Percentiles rank a stretch among this genome's conserved stretches.
Conservation (phyloP, 108 stramenopile genomes). For the Cyclotella baltica region DNA sequence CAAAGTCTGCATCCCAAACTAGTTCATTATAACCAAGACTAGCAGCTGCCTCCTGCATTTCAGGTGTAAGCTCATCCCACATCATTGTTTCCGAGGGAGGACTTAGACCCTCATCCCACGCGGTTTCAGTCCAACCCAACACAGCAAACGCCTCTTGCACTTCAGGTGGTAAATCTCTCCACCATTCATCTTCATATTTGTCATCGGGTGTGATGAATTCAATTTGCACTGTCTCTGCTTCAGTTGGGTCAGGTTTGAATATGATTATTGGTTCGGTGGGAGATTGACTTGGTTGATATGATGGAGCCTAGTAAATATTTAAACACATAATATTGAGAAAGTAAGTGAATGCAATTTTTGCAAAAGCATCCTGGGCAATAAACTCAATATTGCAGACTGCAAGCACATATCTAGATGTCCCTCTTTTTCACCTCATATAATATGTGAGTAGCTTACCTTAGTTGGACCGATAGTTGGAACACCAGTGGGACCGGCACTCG, state of each 20-base stretch:
- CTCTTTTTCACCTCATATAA: no score
- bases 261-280: neutral
- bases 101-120: slow-evolving; percentile 39
- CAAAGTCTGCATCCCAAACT: neutral
- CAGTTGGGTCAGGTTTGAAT: neutral
- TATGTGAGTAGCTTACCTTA: no score
- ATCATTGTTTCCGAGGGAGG: neutral
- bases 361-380: no score
- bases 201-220: neutral
- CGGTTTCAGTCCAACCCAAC: slow-evolving; percentile 34
- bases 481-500: no score
- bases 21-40: neutral
- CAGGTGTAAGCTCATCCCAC: neutral
- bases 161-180: no score
- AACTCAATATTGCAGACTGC: no score
- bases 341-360: no score
- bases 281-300: neutral
- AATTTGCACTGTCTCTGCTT: neutral
- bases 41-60: neutral
- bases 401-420: no score
- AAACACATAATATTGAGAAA: no score
- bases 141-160: slow-evolving; percentile 48
- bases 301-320: neutral
- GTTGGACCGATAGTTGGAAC: no score
- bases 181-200: neutral